Conservation (phyloP, 202 grass and related monocot species). For the Carex arenaria region DNA sequence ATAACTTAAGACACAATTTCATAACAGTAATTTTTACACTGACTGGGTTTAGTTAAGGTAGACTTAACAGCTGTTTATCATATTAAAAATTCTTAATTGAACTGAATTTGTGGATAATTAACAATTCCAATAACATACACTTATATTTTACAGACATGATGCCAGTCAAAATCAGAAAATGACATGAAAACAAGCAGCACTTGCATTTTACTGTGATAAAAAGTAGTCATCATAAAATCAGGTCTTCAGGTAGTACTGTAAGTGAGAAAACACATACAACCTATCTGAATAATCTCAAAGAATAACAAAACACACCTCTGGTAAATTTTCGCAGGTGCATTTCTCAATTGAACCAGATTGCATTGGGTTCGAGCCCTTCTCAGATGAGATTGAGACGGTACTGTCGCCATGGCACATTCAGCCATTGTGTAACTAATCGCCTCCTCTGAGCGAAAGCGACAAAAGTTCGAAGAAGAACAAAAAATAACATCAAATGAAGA, state of each 20-base stretch:
- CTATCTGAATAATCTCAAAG: background rate
- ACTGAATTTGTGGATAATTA: background rate
- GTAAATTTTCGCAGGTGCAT: background rate
- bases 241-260: background rate
- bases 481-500: background rate
- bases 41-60: background rate
- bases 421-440: constrained; percentile 31
- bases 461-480: background rate
- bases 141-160: background rate
- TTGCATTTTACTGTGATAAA: background rate
- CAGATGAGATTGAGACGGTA: constrained; percentile 32
- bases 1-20: background rate
- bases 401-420: constrained; percentile 41
- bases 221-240: background rate
- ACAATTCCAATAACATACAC: background rate
- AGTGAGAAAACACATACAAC: background rate
- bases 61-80: background rate
- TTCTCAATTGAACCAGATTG: constrained; percentile 13
- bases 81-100: background rate
- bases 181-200: background rate
- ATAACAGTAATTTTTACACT: background rate
- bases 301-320: background rate
- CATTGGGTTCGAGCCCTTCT: constrained; percentile 25
- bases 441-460: constrained; percentile 25
- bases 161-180: background rate